Evolutionary conservation across 306 rosid genomes (phyloP).

Genomic region (Fragaria iinumae): DNA sequence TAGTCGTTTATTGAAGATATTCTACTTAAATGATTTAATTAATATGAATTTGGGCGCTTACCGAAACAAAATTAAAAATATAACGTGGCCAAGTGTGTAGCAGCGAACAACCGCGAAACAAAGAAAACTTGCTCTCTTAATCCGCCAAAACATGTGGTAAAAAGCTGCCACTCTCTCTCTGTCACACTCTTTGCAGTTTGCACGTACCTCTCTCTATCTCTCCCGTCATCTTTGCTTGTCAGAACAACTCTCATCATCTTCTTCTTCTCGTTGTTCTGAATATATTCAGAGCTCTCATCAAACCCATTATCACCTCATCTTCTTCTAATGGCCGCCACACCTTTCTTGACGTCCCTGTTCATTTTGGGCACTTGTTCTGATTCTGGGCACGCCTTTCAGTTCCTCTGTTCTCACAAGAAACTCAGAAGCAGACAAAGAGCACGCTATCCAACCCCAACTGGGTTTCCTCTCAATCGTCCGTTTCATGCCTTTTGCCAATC

Average conservation of each 20-base stretch:
- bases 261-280: background rate
- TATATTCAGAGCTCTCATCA: background rate
- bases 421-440: conserved; percentile 13
- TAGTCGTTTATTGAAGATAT: no score
- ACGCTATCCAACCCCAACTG: conserved; percentile 13
- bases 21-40: no score
- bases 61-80: no score
- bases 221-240: background rate
- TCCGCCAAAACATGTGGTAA: no score
- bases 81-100: no score
- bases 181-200: no score
- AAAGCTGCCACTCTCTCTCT: no score
- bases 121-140: no score
- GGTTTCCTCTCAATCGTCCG: conserved; percentile 24
- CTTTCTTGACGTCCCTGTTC: conserved; percentile 23
- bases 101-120: no score
- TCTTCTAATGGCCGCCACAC: conserved; percentile 23
- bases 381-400: conserved; percentile 26
- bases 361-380: conserved; percentile 24
- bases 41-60: no score
- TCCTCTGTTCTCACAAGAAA: conserved; percentile 21
- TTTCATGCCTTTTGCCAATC: conserved; percentile 44
- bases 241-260: background rate
- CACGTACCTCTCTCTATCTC: background rate
- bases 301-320: background rate